Percentiles rank a stretch among this genome's conserved stretches.
These are phyloP conservation scores for Glycine soja DNA, from an alignment of 306 rosid genomes.

Conservation along the genomic window DNA sequence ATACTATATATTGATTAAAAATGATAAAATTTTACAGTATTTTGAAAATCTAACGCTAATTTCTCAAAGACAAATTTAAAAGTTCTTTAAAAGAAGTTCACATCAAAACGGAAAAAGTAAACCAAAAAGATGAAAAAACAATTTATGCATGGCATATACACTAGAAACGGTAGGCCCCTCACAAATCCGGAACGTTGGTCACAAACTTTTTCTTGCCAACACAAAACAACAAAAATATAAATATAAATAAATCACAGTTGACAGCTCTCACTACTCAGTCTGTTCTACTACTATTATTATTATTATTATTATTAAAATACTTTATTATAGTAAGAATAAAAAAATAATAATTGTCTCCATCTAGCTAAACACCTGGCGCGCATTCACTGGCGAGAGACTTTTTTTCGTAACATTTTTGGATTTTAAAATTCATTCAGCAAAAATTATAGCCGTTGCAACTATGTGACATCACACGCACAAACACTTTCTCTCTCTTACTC, in stretches of 20 bases:
- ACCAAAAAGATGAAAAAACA: background rate
- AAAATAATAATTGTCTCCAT: no score
- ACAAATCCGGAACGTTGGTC: background rate
- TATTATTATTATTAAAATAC: no score
- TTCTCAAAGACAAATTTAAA: background rate
- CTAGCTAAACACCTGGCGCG: slow-evolving; percentile 2
- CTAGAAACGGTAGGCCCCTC: background rate
- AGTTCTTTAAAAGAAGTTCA: background rate
- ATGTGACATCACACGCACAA: background rate
- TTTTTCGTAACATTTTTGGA: background rate
- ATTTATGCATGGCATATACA: background rate
- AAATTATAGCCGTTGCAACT: slow-evolving; percentile 53
- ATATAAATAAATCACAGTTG: background rate
- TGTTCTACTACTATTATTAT: no score
- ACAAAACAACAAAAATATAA: background rate
- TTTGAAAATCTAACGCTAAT: background rate
- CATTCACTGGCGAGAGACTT: background rate
- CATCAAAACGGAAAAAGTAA: background rate
- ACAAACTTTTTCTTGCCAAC: background rate
- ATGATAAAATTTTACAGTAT: background rate
- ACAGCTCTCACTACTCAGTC: no score
- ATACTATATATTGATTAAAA: no score
- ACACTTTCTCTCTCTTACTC: background rate
- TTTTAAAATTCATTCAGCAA: slow-evolving; percentile 10
- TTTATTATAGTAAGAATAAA: no score